A percentile compares a stretch with the other conserved stretches of the same genome.
Conservation (phyloP, 2,329 filamentous ascomycete genomes). For the Penicillium sp. region DNA sequence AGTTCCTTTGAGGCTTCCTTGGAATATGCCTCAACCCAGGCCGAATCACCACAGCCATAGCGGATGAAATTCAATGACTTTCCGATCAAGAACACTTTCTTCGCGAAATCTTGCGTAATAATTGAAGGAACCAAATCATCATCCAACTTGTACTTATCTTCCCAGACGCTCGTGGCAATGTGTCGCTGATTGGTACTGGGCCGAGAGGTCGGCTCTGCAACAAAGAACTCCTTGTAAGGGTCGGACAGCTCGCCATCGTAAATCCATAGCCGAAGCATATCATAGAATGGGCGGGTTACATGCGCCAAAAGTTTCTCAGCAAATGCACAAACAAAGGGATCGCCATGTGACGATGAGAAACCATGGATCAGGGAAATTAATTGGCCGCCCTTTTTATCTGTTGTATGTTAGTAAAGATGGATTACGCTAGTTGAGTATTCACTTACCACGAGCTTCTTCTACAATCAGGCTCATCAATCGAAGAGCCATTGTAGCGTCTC, state of each 20-base stretch:
- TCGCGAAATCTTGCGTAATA: constrained; percentile 87
- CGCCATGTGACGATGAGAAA: constrained; percentile 90
- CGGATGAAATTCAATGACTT: constrained; percentile 98
- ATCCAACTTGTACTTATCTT: constrained; percentile 90
- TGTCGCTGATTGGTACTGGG: constrained; percentile 51
- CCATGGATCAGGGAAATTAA: constrained; percentile 90
- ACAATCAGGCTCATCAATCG: constrained; percentile 92
- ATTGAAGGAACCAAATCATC: constrained; percentile 88
- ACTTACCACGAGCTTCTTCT: constrained; percentile 75
- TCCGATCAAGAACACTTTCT: constrained; percentile 94
- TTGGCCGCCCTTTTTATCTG: constrained; percentile 76
- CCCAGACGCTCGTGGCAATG: constrained; percentile 85
- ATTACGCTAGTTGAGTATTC: background rate
- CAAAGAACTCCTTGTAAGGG: constrained; percentile 93
- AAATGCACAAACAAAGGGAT: constrained; percentile 90
- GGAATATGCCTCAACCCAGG: constrained; percentile 94
- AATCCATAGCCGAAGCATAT: constrained; percentile 94
- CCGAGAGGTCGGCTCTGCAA: constrained; percentile 69
- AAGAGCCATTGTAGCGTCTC: constrained; percentile 93
- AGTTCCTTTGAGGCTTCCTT: constrained; percentile 90
- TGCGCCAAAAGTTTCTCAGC: constrained; percentile 83
- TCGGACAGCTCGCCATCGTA: constrained; percentile 98
- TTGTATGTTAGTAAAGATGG: background rate
- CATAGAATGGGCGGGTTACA: constrained; percentile 92
- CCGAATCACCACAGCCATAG: constrained; percentile 87